These are phyloP conservation scores for Coemansia sp. DNA, from an alignment of 192 early-diverging fungal genomes.

Conservation along the genomic window DNA sequence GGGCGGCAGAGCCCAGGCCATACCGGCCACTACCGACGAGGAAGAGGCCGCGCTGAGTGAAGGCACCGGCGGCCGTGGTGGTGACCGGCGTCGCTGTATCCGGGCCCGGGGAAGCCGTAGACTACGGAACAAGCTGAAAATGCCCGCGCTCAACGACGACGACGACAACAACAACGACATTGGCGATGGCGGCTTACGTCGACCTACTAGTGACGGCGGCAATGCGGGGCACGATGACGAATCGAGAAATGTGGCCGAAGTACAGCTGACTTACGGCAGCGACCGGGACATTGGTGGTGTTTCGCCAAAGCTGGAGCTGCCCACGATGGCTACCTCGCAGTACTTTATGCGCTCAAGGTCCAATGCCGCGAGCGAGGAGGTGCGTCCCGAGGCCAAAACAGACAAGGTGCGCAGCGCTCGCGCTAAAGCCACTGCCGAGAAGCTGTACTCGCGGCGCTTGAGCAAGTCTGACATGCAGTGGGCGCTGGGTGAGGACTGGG, in stretches of 20 bases:
- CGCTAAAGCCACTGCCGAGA: slow-evolving; percentile 36
- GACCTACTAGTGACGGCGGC: too few relatives aligned
- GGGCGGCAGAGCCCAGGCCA: background rate
- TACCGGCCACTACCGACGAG: slow-evolving; percentile 7
- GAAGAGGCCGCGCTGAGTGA: slow-evolving; percentile 3
- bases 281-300: background rate
- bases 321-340: slow-evolving; percentile 28
- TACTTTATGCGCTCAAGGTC: slow-evolving; percentile 51
- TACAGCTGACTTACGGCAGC: background rate
- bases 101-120: slow-evolving; percentile 7
- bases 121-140: slow-evolving; percentile 13
- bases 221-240: background rate
- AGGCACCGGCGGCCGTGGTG: background rate
- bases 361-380: slow-evolving; percentile 52
- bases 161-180: background rate
- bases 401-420: slow-evolving; percentile 43
- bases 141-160: slow-evolving; percentile 13
- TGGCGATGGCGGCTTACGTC: background rate
- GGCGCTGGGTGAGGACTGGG: slow-evolving; percentile 56
- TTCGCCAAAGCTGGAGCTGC: slow-evolving; percentile 1
- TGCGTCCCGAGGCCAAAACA: slow-evolving; percentile 52
- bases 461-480: slow-evolving; percentile 55
- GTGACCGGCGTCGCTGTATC: background rate
- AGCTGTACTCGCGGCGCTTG: slow-evolving; percentile 47
- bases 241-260: background rate